phyloP scores from a whole-genome alignment of 2,329 filamentous ascomycete genomes.

The Acarospora socialis region DNA sequence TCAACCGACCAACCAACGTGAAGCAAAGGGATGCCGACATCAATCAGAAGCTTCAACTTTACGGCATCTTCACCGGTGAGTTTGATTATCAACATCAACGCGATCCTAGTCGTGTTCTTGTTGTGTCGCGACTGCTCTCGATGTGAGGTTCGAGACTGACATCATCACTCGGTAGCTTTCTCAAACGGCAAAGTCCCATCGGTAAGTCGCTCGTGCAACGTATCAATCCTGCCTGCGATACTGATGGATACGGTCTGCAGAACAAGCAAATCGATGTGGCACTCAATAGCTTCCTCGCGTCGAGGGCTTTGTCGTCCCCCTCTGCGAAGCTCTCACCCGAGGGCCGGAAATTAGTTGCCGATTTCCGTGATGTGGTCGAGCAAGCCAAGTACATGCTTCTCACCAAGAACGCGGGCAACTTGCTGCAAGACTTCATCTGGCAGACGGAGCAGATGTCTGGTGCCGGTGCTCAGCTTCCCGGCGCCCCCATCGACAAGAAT shows the following conservation, averaged over 20 bases:
- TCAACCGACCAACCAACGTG: constrained; percentile 60
- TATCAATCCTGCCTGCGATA: not conserved
- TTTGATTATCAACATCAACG: no score
- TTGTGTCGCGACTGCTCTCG: constrained; percentile 2
- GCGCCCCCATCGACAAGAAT: constrained; percentile 58
- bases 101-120: no score
- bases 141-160: no score
- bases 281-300: constrained; percentile 71
- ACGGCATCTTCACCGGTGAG: constrained; percentile 64
- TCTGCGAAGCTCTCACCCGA: constrained; percentile 68
- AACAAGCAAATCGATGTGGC: constrained; percentile 95
- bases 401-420: constrained; percentile 87
- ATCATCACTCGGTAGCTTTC: constrained; percentile 47
- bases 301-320: constrained; percentile 53
- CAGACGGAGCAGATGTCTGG: constrained; percentile 63
- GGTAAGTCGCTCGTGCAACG: constrained; percentile 36
- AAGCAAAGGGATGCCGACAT: constrained; percentile 74
- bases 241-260: constrained; percentile 28
- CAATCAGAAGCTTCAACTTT: constrained; percentile 87
- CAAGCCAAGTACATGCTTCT: constrained; percentile 74
- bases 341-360: constrained; percentile 62
- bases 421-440: constrained; percentile 95
- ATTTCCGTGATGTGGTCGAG: constrained; percentile 65
- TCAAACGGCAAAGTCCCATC: constrained; percentile 81
- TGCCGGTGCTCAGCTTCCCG: constrained; percentile 44